Percentiles rank a stretch among this genome's conserved stretches.
Conservation (phyloP, 495 filamentous ascomycete species). For the Penicillium daleae region DNA sequence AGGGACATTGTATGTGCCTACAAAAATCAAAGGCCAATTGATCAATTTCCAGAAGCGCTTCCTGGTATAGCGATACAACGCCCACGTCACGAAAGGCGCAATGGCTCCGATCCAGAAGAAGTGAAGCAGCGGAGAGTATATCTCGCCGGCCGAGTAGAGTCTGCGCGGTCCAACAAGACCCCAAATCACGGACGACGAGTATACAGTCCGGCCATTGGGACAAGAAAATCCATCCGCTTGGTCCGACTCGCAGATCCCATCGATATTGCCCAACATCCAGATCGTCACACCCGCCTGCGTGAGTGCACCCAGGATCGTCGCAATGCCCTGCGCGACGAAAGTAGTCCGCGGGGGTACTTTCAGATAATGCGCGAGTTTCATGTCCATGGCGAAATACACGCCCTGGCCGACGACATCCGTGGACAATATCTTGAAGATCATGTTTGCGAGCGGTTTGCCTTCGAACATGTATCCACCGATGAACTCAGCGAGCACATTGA, state of each 20-base stretch:
- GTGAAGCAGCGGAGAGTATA: conserved; percentile 33
- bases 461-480: conserved; percentile 40
- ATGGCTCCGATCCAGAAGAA: conserved; percentile 45
- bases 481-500: conserved; percentile 48
- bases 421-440: conserved; percentile 36
- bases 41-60: conserved; percentile 42
- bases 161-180: conserved; percentile 43
- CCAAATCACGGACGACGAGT: conserved; percentile 46
- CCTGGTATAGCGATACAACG: conserved; percentile 42
- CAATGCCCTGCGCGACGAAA: conserved; percentile 44
- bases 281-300: conserved; percentile 46
- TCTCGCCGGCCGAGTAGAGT: conserved; percentile 27
- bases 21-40: conserved; percentile 52
- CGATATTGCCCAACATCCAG: conserved; percentile 46
- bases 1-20: conserved; percentile 48
- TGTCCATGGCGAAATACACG: conserved; percentile 43
- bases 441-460: conserved; percentile 38
- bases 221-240: conserved; percentile 45
- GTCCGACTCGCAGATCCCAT: conserved; percentile 37
- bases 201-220: conserved; percentile 46
- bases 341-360: conserved; percentile 45
- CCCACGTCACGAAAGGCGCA: conserved; percentile 34
- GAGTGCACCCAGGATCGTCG: conserved; percentile 43
- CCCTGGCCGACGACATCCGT: conserved; percentile 33
- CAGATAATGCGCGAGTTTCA: conserved; percentile 50